phyloP scores from a whole-genome alignment of 2,329 filamentous ascomycete species.

The Monascus ruber region DNA sequence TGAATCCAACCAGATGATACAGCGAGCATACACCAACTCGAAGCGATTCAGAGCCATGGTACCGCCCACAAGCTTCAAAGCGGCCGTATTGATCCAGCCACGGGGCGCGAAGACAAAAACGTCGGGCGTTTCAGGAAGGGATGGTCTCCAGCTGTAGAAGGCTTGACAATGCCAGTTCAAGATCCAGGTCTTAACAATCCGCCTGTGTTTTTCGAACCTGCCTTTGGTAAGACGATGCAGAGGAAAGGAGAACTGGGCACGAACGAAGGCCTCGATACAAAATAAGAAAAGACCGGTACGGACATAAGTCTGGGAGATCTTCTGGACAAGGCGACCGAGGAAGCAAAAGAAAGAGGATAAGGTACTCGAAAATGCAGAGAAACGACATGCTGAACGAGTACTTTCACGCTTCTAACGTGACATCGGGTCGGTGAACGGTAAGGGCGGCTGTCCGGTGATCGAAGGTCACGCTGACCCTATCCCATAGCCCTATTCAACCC shows the following conservation, averaged over 20 bases:
- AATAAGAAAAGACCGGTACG: conserved; percentile 46
- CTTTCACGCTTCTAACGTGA: conserved; percentile 46
- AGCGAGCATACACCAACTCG: neutral
- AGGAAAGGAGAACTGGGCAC: conserved; percentile 20
- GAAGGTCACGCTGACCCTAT: neutral
- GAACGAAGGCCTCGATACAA: conserved; percentile 45
- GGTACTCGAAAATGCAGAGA: conserved; percentile 11
- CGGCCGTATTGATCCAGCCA: neutral
- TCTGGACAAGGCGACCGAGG: conserved; percentile 1
- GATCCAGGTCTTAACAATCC: neutral
- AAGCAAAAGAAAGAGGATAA: conserved; percentile 11
- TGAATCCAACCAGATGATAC: neutral
- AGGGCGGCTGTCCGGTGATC: conserved; percentile 5
- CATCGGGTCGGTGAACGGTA: conserved; percentile 44
- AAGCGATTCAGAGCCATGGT: neutral
- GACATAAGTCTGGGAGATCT: conserved; percentile 23
- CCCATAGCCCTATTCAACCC: conserved; percentile 13
- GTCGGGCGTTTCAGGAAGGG: neutral
- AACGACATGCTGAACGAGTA: conserved; percentile 39
- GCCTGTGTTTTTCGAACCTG: neutral
- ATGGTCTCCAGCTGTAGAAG: neutral
- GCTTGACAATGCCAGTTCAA: neutral
- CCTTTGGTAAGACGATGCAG: neutral
- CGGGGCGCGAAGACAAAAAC: neutral
- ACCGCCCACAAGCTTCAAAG: too few species aligned